Conservation (phyloP, 169 alveolate genomes). For the Eimeria necatrix region DNA sequence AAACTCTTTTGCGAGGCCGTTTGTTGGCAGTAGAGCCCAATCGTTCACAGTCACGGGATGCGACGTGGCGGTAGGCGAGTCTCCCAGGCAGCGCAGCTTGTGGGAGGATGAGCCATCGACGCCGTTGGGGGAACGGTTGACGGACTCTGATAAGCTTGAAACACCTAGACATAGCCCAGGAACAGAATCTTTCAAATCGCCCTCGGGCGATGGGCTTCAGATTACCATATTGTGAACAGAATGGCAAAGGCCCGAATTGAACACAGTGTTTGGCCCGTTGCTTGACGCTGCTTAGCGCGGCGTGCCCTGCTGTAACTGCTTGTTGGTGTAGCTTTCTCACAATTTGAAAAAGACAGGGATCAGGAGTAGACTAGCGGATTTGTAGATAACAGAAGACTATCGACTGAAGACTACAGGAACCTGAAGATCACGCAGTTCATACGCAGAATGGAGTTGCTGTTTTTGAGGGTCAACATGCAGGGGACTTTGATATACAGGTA, state of each 20-base stretch:
- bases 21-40: neutral
- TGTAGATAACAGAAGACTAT: no score
- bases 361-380: no score
- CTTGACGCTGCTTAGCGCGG: no score
- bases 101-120: conserved; percentile 17
- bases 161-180: neutral
- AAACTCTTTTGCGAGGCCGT: neutral
- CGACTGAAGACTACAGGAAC: no score
- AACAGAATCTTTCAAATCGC: neutral
- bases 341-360: no score
- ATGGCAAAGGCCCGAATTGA: neutral
- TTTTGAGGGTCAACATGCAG: no score
- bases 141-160: neutral
- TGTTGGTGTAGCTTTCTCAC: no score
- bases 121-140: neutral
- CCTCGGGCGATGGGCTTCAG: conserved; percentile 43
- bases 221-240: conserved; percentile 32
- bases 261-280: no score
- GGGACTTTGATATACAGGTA: no score
- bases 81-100: conserved; percentile 45
- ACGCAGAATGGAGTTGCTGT: no score
- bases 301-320: no score
- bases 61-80: neutral
- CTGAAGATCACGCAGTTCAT: no score
- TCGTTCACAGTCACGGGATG: neutral